Evolutionary conservation across 495 filamentous ascomycete genomes (phyloP).

Genomic region (Xylaria scruposa): DNA sequence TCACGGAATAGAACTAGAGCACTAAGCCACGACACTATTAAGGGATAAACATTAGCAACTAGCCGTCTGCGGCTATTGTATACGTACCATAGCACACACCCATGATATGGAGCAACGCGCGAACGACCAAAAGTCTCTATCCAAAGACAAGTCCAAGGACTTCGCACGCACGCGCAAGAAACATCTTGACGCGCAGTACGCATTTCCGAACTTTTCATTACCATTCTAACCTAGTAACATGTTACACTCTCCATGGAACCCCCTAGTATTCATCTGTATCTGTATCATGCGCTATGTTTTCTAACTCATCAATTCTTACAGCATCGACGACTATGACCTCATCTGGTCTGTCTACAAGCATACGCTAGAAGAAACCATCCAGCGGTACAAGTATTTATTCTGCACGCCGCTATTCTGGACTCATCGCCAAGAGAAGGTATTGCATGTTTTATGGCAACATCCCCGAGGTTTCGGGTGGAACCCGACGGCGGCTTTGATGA

Average conservation of each 20-base stretch:
- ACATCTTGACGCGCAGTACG: background rate
- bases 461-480: background rate
- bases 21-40: no score
- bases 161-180: background rate
- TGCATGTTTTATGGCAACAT: background rate
- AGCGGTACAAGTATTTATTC: background rate
- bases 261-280: background rate
- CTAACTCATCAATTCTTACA: background rate
- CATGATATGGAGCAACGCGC: background rate
- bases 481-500: background rate
- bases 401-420: background rate
- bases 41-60: no score
- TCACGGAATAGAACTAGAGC: no score
- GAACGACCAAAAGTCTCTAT: background rate
- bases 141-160: background rate
- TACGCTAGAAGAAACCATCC: background rate
- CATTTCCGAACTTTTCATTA: background rate
- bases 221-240: background rate
- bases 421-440: background rate
- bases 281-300: background rate
- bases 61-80: no score
- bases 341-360: background rate
- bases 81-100: no score
- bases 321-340: background rate
- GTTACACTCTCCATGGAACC: background rate